Base-by-base conservation (phyloP, 2,329 filamentous ascomycete species). In the Cercospora nicotianae region DNA sequence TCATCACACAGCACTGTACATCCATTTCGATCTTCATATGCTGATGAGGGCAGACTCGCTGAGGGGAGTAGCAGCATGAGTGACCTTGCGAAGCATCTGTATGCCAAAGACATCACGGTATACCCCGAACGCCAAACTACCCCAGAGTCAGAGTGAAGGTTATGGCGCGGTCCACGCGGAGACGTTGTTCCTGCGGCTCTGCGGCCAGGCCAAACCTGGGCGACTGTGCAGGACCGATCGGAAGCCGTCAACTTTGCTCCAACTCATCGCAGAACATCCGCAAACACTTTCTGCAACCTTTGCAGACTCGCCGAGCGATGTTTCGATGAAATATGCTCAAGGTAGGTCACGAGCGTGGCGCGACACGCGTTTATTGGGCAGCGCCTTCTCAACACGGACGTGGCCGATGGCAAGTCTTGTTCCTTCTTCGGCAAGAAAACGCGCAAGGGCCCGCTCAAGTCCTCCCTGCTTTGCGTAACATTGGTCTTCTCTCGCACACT, bases 351-450 rank as follows among this genome's bases (percentile, higher is more conserved):
- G 55, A 59, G 55, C 55, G 55, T 59, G 55, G 55, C 55, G 30
- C 55, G 55, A 59, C 23, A 59, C 55, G 31, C 55, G 55, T 59
- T 59, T 18, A 59, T 59, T 36, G 55, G 55, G 18, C 31, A 36
- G 55, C 55, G 55, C 16, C 55, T 36, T 33, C 55, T 58, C 55
- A 58, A 58, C 55, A 59, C 55, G 55, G 55, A 59, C 30, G 55
- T 36, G 55, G 55, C 55, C 55, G 55, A 59, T 31, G 28, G 55
- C 26, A 58, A 58, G 55, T 53, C 48, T 53, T 23, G 18, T 33
- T 59, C 30, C 28, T 57, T 57, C 28, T 59, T 59, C 55, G 55
- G 55, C 55, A 36, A 30, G 23, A 55, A 55, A 55, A 55, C 48
- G 48, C 48, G 23, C 48, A 28, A 55, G 48, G 55, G 55, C 30